Base-by-base conservation (phyloP, 192 early-diverging fungal genomes). In the Anaeromyces robustus region DNA sequence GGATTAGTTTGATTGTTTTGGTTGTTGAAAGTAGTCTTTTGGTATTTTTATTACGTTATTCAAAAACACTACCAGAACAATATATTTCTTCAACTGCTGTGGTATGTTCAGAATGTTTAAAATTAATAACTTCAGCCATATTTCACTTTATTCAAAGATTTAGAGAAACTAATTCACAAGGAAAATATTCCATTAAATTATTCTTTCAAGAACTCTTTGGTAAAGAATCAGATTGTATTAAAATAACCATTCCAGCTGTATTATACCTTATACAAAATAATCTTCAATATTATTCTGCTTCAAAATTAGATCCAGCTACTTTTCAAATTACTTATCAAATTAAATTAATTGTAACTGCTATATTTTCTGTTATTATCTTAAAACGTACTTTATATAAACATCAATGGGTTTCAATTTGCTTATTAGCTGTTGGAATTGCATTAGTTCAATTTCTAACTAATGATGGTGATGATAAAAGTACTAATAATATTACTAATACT, bases 251-350 rank as follows among this genome's bases (percentile, higher is more conserved):
- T 17, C 97, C 97, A 9, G 96, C 96, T 22, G 89, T 92, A 41
- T 86, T 94, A 19, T 95, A 98, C 84, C 92, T 95, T 31, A 88
- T 98, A 52, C 97, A 98, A 85, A 98, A 98, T 88, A 97, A 97
- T 83, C 85, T 98, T 52, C 97, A 97, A 83, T 98, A 97, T 83
- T 85, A 95, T 26, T 95, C 97, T 0, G 94, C 95, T 4, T 89
- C 93, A 29, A 85, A 90, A 18, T 85, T 98, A 30, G 96, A 98
- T 80, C 93, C 97, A 0, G 95, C 96, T 14, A 96, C 94, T 12
- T 98, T 97, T 87, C 95, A 97, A 86, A 95, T 97, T 30, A 96
- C 96, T 13, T 98, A 97, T 84, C 97, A 98, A 84, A 88, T 98
- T 79, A 98, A 98, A 88, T 96, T 97, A 81, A 85, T 98, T 78